Percentiles rank a stretch among this genome's conserved stretches.
Conservation (phyloP, 1,284 basidiomycete species). For the Ceratobasidium sp. region DNA sequence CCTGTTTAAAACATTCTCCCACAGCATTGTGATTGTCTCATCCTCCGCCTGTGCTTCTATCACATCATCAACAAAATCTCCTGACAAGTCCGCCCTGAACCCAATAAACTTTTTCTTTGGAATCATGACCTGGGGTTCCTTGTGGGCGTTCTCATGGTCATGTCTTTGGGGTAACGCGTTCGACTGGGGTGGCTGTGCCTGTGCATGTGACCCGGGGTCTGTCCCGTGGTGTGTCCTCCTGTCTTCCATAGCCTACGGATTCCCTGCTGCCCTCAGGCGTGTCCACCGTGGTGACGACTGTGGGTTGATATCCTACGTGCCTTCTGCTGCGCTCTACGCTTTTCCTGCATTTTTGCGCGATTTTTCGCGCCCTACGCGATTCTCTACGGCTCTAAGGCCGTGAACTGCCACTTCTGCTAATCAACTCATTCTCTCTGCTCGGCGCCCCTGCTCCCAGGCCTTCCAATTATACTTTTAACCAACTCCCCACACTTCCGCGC, state of each 20-base stretch:
- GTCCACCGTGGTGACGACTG: conserved; percentile 15
- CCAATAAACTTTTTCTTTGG: neutral
- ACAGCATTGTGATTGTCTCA: neutral
- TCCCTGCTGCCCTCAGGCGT: conserved; percentile 1
- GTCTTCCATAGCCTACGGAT: neutral
- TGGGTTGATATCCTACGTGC: neutral
- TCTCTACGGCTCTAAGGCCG: neutral
- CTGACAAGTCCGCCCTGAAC: too few species aligned
- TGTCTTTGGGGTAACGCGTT: conserved; percentile 52
- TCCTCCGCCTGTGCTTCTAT: conserved; percentile 5
- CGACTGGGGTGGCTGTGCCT: conserved; percentile 23
- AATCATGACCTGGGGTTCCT: conserved; percentile 21
- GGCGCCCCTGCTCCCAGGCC: neutral
- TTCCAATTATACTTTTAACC: neutral
- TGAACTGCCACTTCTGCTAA: neutral
- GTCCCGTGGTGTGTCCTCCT: neutral
- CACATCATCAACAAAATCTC: neutral
- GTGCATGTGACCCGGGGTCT: neutral
- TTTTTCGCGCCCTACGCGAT: neutral
- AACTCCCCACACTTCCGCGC: neutral
- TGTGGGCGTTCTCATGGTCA: conserved; percentile 43
- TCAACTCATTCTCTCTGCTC: neutral
- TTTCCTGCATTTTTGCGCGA: neutral
- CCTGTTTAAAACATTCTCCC: neutral
- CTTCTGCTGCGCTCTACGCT: neutral